Base-by-base conservation (phyloP, 768 basidiomycete species). In the Pleurotus tuoliensis region DNA sequence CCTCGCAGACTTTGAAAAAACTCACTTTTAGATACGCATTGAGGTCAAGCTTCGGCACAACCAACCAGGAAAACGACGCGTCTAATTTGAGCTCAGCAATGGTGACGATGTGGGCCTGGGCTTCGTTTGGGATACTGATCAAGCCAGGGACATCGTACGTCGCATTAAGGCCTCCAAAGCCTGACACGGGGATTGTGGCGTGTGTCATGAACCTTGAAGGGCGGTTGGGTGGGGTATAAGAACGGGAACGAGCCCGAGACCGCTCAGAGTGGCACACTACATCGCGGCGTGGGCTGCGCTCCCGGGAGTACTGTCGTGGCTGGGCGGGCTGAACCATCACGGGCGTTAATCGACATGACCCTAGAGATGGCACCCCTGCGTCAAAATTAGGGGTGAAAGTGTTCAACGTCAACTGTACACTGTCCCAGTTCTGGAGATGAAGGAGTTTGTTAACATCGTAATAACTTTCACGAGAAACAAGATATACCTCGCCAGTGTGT, bases 81-180 rank as follows among this genome's bases (percentile, higher is more conserved):
- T 25, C 25, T 5, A 24, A 13, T 15, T 51, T 30, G 47, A 55
- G 40, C n/a, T 25, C n/a, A 20, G 24, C 38, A n/a, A 52, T 52
- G 16, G 51, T 77, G 7, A 79, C 73, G 37, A 65, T 72, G 34
- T 70, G 78, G 50, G 76, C 76, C 4, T 68, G 60, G 3, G 60
- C 68, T 3, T 67, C 68, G 57, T 78, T 76, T 40, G 70, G 72
- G n/a, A 81, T 68, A 12, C 63, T 71, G 38, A 76, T 73, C 11
- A 71, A 58, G 0, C 79, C 78, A 0, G 77, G 76, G 11, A 78
- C 69, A 56, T 74, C 78, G 1, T 74, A 77, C 11, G 76, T 76
- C 47, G 61, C 74, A 41, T 76, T 62, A 18, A 71, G 72, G 1
- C 73, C 45, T n/a, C 39, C 15, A 30, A 25, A n/a, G 11, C 24